Evolutionary conservation across 2,329 filamentous ascomycete genomes (phyloP).

Genomic region (Ceratocystis colombiana): DNA sequence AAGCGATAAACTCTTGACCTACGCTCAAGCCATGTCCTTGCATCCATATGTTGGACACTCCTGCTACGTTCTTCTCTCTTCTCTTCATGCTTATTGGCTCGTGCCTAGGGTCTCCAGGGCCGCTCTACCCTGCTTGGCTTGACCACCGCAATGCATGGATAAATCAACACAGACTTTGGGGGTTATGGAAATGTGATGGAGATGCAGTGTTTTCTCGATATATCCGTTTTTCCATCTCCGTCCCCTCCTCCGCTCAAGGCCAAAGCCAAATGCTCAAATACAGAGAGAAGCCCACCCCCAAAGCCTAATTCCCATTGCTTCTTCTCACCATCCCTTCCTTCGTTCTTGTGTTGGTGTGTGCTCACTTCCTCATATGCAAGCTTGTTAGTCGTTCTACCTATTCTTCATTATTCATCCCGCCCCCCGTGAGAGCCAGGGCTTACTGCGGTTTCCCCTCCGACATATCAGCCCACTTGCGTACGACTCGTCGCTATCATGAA

Average conservation of each 20-base stretch:
- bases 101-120: not conserved
- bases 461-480: not conserved
- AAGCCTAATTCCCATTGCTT: not conserved
- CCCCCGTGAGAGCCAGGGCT: not conserved
- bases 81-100: not conserved
- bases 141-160: not conserved
- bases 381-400: too few species aligned
- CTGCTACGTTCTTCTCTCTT: not conserved
- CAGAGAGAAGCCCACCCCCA: not conserved
- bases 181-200: not conserved
- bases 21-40: not conserved
- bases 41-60: too few species aligned
- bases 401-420: not conserved
- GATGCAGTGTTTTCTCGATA: not conserved
- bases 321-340: not conserved
- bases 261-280: not conserved
- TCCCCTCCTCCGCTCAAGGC: not conserved
- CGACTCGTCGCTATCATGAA: constrained; percentile 1
- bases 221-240: not conserved
- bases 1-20: not conserved
- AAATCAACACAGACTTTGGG: not conserved
- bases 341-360: not conserved
- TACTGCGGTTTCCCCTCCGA: not conserved
- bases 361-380: too few species aligned
- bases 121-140: not conserved